These are phyloP conservation scores for Suillus weaverae DNA, from an alignment of 768 basidiomycete genomes.

Conservation along the genomic window DNA sequence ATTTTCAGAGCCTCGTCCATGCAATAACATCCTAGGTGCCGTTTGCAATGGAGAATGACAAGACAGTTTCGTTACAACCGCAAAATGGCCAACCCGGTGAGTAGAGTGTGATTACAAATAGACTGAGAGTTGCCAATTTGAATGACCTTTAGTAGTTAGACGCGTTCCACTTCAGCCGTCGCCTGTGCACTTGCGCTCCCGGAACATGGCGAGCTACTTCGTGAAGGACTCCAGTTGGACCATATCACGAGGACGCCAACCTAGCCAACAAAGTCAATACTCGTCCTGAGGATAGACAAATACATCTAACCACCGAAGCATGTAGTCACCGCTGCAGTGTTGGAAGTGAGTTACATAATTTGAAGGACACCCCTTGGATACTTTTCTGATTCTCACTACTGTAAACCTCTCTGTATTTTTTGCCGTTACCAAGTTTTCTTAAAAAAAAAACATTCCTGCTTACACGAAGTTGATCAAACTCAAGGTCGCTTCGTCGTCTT, in stretches of 20 bases:
- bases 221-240: constrained; percentile 63
- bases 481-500: constrained; percentile 91
- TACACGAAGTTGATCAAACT: constrained; percentile 80
- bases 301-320: constrained; percentile 94
- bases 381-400: constrained; percentile 58
- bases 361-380: constrained; percentile 7
- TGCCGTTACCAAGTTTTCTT: constrained; percentile 77
- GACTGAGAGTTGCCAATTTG: constrained; percentile 7
- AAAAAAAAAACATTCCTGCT: not conserved
- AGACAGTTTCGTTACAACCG: constrained; percentile 94
- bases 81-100: constrained; percentile 86
- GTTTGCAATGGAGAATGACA: constrained; percentile 68
- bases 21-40: constrained; percentile 77
- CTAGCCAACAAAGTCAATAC: constrained; percentile 83
- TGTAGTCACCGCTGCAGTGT: constrained; percentile 83
- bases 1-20: constrained; percentile 64
- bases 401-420: constrained; percentile 80
- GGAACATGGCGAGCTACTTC: constrained; percentile 74
- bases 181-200: constrained; percentile 66
- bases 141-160: constrained; percentile 66
- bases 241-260: constrained; percentile 67
- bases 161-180: constrained; percentile 82
- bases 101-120: constrained; percentile 28
- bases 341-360: constrained; percentile 63
- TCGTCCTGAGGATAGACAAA: constrained; percentile 80